Percentiles rank a stretch among this genome's conserved stretches.
phyloP scores from a whole-genome alignment of 371 early-diverging fungal species.

The Zancudomyces culisetae region DNA sequence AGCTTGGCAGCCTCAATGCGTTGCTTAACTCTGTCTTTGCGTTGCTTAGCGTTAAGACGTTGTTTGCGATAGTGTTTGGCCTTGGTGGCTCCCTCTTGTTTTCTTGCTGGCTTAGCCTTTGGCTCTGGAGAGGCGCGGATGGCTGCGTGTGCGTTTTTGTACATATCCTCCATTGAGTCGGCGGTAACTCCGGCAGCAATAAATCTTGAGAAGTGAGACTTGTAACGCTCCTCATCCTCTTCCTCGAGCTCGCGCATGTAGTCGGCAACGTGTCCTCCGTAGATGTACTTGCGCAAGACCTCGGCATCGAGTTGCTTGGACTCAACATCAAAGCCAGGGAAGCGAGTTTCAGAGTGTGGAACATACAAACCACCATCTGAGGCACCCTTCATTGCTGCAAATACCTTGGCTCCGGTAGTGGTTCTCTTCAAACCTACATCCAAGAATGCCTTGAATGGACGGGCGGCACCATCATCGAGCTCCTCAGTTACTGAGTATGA shows the following conservation, averaged over 20 bases:
- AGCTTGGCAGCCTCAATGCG: conserved; percentile 66
- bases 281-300: conserved; percentile 92
- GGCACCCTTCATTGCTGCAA: conserved; percentile 99
- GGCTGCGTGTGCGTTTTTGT: conserved; percentile 81
- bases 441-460: conserved; percentile 98
- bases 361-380: conserved; percentile 98
- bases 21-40: conserved; percentile 68
- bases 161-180: conserved; percentile 90
- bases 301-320: conserved; percentile 86
- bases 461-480: conserved; percentile 64
- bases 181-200: conserved; percentile 79
- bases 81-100: conserved; percentile 37
- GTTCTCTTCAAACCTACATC: conserved; percentile 98
- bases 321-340: conserved; percentile 92
- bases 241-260: conserved; percentile 97
- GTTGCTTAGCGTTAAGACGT: conserved; percentile 76
- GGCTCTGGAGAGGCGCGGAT: conserved; percentile 89
- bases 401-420: conserved; percentile 98
- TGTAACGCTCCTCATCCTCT: conserved; percentile 96
- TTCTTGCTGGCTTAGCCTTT: conserved; percentile 39
- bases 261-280: conserved; percentile 94
- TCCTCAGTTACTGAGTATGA: conserved; percentile 76
- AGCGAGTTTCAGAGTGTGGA: conserved; percentile 96
- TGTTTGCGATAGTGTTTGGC: conserved; percentile 37
- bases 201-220: conserved; percentile 92